phyloP scores from a whole-genome alignment of 2,329 filamentous ascomycete species.

The Alternaria panax region DNA sequence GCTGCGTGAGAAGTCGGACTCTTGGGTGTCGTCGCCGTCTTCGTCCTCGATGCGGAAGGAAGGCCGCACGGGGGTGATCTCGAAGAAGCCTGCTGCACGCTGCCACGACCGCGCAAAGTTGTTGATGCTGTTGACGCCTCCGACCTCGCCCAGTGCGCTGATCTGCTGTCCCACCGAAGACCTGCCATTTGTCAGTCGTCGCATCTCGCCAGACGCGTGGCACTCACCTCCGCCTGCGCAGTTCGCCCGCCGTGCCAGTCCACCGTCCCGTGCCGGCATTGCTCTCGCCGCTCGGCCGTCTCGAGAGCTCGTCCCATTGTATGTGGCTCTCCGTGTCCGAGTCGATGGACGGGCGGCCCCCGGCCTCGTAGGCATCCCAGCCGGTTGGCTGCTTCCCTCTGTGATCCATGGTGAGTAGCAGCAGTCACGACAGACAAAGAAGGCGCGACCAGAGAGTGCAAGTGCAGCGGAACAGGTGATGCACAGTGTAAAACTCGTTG shows the following conservation, averaged over 20 bases:
- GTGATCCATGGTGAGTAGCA: constrained; percentile 45
- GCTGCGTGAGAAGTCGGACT: constrained; percentile 41
- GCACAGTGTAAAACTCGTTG: constrained; percentile 29
- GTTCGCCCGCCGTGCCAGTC: constrained; percentile 28
- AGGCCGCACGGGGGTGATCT: constrained; percentile 81
- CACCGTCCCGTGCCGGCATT: constrained; percentile 36
- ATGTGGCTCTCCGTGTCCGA: constrained; percentile 47
- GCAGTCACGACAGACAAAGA: constrained; percentile 3
- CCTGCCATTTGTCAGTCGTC: constrained; percentile 29
- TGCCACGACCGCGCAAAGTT: constrained; percentile 94
- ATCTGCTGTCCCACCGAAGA: constrained; percentile 61
- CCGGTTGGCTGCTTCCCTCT: constrained; percentile 53
- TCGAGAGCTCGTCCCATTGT: constrained; percentile 49
- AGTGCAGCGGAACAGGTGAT: constrained; percentile 10
- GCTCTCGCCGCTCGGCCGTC: constrained; percentile 42
- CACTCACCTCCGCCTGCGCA: constrained; percentile 50
- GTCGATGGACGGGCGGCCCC: constrained; percentile 51
- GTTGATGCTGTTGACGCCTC: constrained; percentile 91
- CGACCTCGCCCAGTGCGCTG: constrained; percentile 69
- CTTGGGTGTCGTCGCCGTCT: constrained; percentile 38
- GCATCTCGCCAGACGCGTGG: not conserved
- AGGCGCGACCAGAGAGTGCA: constrained; percentile 12
- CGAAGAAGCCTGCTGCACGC: constrained; percentile 84
- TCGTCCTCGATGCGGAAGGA: constrained; percentile 67
- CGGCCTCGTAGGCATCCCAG: constrained; percentile 57